A percentile compares a stretch with the other conserved stretches of the same genome.
These are phyloP conservation scores for Aspergillus hancockii DNA, from an alignment of 495 filamentous ascomycete genomes.

Conservation along the genomic window DNA sequence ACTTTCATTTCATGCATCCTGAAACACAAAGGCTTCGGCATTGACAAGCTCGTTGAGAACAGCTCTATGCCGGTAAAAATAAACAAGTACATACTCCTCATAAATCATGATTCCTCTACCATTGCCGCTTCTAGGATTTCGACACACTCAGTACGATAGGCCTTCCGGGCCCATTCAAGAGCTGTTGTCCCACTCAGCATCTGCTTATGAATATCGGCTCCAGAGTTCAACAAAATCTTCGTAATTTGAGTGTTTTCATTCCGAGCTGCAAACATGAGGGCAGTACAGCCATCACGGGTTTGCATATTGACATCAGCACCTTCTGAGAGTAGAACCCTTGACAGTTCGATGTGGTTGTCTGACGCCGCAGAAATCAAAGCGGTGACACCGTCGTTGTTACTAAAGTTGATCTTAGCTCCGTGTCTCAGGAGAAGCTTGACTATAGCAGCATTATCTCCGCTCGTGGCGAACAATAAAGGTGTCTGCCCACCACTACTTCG, in stretches of 20 bases:
- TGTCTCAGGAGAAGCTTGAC: conserved; percentile 8
- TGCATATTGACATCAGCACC: conserved; percentile 23
- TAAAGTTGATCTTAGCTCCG: conserved; percentile 10
- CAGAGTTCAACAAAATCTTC: conserved; percentile 14
- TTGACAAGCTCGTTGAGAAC: too few species aligned
- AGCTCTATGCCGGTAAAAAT: too few species aligned
- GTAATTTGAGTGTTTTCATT: neutral
- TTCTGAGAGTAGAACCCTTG: conserved; percentile 20
- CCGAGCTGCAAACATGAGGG: conserved; percentile 26
- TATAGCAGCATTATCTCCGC: conserved; percentile 2
- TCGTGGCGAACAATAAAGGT: conserved; percentile 1
- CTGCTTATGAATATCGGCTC: neutral
- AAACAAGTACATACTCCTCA: too few species aligned
- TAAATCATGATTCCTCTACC: too few species aligned
- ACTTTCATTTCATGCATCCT: too few species aligned
- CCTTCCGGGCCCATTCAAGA: conserved; percentile 4
- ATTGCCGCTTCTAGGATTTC: conserved; percentile 4
- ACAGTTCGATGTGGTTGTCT: conserved; percentile 11
- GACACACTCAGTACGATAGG: neutral
- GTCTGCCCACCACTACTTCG: conserved; percentile 17
- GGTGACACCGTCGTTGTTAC: neutral
- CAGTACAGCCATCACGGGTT: conserved; percentile 19
- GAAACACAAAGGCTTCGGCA: too few species aligned
- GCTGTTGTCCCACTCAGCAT: neutral
- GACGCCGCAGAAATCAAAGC: conserved; percentile 9